Base-by-base conservation (phyloP, 352 stramenopile genomes). In the Globisporangium yorkense region DNA sequence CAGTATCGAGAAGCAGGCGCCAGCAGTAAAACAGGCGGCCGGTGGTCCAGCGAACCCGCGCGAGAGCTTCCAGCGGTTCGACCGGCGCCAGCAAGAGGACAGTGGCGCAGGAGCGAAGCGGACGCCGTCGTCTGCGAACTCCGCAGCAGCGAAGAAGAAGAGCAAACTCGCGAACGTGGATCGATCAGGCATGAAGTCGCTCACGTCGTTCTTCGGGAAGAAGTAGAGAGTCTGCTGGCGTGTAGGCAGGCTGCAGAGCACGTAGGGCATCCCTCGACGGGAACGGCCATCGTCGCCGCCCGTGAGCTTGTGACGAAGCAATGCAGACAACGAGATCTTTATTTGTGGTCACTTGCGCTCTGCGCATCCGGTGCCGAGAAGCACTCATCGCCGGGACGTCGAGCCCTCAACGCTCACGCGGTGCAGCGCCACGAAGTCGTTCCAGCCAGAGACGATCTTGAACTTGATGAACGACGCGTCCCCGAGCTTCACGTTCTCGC, bases 401-500 rank as follows among this genome's bases (percentile, higher is more conserved):
- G 78, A 88, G 51, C 84, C 84, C 80, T 94, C 80, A 39, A 94
- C 84, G 49, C 78, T 88, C 20, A 94, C 75, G 49, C 80, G 80
- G 57, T 94, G 80, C 20, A 94, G 65, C 27, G 71, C 56, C 24
- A 88, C 82, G 56, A 94, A 94, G 56, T 94, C 82, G 61, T 72
- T 77, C 74, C 78, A 94, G n/a, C 84, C 82, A 0, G 84, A 89
- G 40, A 92, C 67, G 57, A 94, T 87, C 58, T 86, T 88, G 55
- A 94, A 86, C 60, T 88, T 89, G 59, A 94, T 74, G 59, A 92
- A 94, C 45, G 82, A 87, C 43, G 80, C 80, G 55, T 91, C 80
- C 0, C 76, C 83, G 2, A 80, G 70, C 49, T 82, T 82, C 24
- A 94, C 76, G 20, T 62, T 85, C 57, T 94, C 80, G 56, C 65